phyloP scores from a whole-genome alignment of 2,329 filamentous ascomycete genomes.

The Graphium sp. region DNA sequence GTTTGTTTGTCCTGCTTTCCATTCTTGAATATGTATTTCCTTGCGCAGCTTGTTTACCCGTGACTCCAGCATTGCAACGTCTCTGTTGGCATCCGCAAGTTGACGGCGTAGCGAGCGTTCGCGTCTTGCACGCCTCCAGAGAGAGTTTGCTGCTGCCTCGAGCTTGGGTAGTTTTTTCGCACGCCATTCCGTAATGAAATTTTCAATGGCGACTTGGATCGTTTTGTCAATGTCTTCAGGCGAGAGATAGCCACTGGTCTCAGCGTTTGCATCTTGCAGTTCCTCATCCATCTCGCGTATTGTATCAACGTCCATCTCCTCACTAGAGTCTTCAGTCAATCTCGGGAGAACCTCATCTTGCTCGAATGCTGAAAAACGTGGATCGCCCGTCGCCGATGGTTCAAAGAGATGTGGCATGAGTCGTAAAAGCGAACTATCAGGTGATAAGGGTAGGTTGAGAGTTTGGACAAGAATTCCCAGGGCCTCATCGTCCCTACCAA shows the following conservation, averaged over 20 bases:
- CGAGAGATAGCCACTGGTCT: neutral
- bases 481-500: too few species aligned
- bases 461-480: conserved; percentile 4
- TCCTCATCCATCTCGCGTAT: conserved; percentile 46
- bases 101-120: too few species aligned
- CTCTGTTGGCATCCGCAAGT: conserved; percentile 23
- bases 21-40: conserved; percentile 33
- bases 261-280: conserved; percentile 13
- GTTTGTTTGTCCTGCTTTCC: too few species aligned
- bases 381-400: conserved; percentile 8
- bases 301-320: conserved; percentile 32
- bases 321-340: conserved; percentile 13
- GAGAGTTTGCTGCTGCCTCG: conserved; percentile 33
- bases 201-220: conserved; percentile 4
- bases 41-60: conserved; percentile 39
- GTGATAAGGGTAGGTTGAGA: conserved; percentile 6
- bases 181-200: conserved; percentile 3
- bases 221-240: conserved; percentile 3
- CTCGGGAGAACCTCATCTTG: conserved; percentile 31
- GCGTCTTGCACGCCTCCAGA: conserved; percentile 43
- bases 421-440: conserved; percentile 5
- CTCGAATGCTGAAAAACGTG: conserved; percentile 12
- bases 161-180: conserved; percentile 9
- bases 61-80: conserved; percentile 22
- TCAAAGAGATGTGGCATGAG: conserved; percentile 3